These are phyloP conservation scores for Neofusicoccum sp. DNA, from an alignment of 2,329 filamentous ascomycete species.

Conservation along the genomic window DNA sequence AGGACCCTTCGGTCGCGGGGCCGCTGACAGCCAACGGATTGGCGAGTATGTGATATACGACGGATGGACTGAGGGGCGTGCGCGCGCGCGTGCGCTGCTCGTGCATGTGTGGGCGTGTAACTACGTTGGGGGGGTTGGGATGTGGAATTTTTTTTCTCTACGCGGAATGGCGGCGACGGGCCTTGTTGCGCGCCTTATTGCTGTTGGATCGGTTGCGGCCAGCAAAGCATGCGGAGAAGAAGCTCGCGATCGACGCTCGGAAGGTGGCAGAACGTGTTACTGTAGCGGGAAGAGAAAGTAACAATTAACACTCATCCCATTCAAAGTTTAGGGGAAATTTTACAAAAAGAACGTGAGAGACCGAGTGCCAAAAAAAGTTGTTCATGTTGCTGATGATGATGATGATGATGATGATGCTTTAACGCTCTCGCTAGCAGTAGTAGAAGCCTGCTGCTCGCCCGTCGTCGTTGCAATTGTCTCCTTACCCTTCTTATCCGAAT, in stretches of 20 bases:
- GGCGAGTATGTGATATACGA: neutral
- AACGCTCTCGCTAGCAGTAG: slow-evolving; percentile 6
- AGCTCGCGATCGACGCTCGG: slow-evolving; percentile 15
- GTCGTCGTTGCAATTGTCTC: slow-evolving; percentile 10
- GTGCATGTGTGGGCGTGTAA: neutral
- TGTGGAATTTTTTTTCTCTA: neutral
- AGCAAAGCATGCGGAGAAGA: slow-evolving; percentile 15
- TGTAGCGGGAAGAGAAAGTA: neutral
- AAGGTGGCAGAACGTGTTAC: slow-evolving; percentile 13
- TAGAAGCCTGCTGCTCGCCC: slow-evolving; percentile 12
- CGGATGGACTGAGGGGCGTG: neutral
- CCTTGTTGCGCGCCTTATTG: neutral
- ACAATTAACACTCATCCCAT: slow-evolving; percentile 16
- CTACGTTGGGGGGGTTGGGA: neutral
- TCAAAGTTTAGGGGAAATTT: neutral
- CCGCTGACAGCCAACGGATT: neutral
- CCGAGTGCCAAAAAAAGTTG: neutral
- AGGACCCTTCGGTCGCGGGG: too few species aligned
- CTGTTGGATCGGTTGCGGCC: slow-evolving; percentile 8
- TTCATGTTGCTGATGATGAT: slow-evolving; percentile 1
- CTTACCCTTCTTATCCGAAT: slow-evolving; percentile 15
- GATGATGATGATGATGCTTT: slow-evolving; percentile 13
- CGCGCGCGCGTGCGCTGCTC: neutral
- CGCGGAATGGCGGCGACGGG: slow-evolving; percentile 5
- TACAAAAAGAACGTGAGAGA: slow-evolving; percentile 14